Evolutionary conservation across 495 filamentous ascomycete genomes (phyloP).

Genomic region (Aspergillus bridgeri): DNA sequence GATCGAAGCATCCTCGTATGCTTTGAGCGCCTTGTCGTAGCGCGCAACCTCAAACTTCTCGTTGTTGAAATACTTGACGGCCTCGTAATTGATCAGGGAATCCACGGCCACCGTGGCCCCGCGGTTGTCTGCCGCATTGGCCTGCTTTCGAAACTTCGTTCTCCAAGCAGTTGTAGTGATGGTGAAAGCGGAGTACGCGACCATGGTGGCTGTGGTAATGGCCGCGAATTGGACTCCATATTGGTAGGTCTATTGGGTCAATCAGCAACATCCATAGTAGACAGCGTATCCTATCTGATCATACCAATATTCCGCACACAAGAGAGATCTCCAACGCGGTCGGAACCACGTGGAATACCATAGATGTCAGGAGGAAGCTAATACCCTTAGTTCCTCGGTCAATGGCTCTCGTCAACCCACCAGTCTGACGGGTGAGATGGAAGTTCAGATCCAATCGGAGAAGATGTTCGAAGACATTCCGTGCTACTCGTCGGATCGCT

Average conservation of each 20-base stretch:
- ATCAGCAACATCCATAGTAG: slow-evolving; percentile 10
- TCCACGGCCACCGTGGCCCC: slow-evolving; percentile 95
- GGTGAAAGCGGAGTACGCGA: slow-evolving; percentile 89
- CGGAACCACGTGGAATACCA: slow-evolving; percentile 97
- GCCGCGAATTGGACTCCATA: slow-evolving; percentile 89
- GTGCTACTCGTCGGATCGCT: slow-evolving; percentile 85
- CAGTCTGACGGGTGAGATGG: slow-evolving; percentile 90
- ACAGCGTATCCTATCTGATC: background rate
- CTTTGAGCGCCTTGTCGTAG: slow-evolving; percentile 81
- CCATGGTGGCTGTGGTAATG: slow-evolving; percentile 88
- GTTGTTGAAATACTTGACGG: slow-evolving; percentile 99
- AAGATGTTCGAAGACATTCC: slow-evolving; percentile 89
- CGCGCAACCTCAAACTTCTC: slow-evolving; percentile 88
- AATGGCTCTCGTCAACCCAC: slow-evolving; percentile 89
- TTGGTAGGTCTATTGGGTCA: slow-evolving; percentile 71
- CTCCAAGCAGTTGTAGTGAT: slow-evolving; percentile 94
- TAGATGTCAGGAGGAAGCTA: slow-evolving; percentile 91
- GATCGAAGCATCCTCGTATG: slow-evolving; percentile 91
- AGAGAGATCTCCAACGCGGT: slow-evolving; percentile 91
- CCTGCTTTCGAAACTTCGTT: slow-evolving; percentile 90
- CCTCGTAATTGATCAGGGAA: slow-evolving; percentile 96
- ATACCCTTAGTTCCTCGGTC: slow-evolving; percentile 98
- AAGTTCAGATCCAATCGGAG: slow-evolving; percentile 88
- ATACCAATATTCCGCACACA: slow-evolving; percentile 84
- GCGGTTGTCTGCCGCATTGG: slow-evolving; percentile 93